Percentiles rank a stretch among this genome's conserved stretches.
These are phyloP conservation scores for Coniochaeta hoffmannii DNA, from an alignment of 2,329 filamentous ascomycete genomes.

Conservation along the genomic window DNA sequence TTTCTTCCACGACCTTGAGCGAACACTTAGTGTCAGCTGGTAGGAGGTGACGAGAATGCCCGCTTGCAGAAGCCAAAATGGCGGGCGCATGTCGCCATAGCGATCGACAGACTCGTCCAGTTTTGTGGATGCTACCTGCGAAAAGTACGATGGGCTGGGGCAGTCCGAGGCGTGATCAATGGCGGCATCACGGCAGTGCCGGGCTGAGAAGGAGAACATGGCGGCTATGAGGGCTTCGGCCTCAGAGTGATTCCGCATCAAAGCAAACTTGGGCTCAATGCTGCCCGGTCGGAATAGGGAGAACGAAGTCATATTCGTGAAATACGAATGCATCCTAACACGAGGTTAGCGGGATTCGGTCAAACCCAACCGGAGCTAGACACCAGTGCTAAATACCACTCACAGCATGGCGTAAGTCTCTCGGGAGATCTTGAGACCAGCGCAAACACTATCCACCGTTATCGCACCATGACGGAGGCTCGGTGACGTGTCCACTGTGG, in stretches of 20 bases:
- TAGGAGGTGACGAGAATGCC: constrained; percentile 24
- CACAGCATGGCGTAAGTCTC: constrained; percentile 7
- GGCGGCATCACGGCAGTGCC: constrained; percentile 10
- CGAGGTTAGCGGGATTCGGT: background rate
- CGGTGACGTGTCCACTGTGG: constrained; percentile 7
- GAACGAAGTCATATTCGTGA: constrained; percentile 23
- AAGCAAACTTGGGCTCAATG: constrained; percentile 17
- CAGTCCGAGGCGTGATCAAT: constrained; percentile 3
- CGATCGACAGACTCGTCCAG: constrained; percentile 22
- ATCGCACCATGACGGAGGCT: constrained; percentile 1
- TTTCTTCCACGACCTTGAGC: constrained; percentile 26
- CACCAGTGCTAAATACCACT: background rate
- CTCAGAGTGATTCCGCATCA: constrained; percentile 9
- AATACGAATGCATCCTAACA: constrained; percentile 11
- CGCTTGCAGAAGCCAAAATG: constrained; percentile 27
- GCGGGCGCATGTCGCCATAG: constrained; percentile 22
- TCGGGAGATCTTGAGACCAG: constrained; percentile 8
- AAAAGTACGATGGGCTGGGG: constrained; percentile 12
- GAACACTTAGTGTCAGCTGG: constrained; percentile 25
- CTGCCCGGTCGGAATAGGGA: constrained; percentile 17
- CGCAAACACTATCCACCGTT: constrained; percentile 9
- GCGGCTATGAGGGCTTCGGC: constrained; percentile 23
- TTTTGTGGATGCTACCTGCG: constrained; percentile 14
- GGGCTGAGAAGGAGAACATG: constrained; percentile 21
- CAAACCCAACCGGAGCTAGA: background rate